Base-by-base conservation (phyloP, 176 grass and related monocot genomes). In the Dactylis glomerata region DNA sequence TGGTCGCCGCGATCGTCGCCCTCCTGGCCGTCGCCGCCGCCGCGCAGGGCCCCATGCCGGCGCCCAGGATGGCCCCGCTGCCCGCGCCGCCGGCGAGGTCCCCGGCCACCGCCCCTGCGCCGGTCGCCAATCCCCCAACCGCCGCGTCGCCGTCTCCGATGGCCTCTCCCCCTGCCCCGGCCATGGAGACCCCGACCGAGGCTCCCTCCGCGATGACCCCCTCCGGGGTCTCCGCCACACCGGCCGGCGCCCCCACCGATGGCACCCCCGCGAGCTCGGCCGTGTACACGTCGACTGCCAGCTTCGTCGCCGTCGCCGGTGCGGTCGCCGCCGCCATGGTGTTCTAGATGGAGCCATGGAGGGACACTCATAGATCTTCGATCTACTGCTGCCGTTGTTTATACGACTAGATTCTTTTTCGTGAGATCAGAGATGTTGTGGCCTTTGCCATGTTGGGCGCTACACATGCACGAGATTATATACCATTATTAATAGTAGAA, bases 61-160 rank as follows among this genome's bases (percentile, higher is more conserved):
- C 90, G 37, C 90, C 90, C 0, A 79, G 10, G 90, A 78, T 83
- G 86, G 83, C 86, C 1, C 90, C 86, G 17, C 78, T 88, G 0
- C 86, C 86, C 9, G 67, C 86, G 0, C 83, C 86, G 0, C 90
- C 90, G 14, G 66, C 73, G 49, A 38, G 73, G 86, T 86, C 79
- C 28, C 79, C 90, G 19, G 47, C 73, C 31, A 82, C 82, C 0
- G 72, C 90, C 8, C 81, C 84, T 0, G 84, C 80, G 8, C 86
- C 86, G 19, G 73, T 72, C 38, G 36, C 83, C 27, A 82, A 24
- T 0, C 49, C 90, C 0, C 86, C 86, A 0, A 51, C 83, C 16
- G 73, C 83, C 8, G 15, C 40, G 19, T 14, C 82, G 34, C 86
- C 90, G 78, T 65, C 86, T 13, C 90, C 90, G 15, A 8, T 75